Evolutionary conservation across 192 early-diverging fungal species (phyloP), one percentile per base, ranked within the genome.

Genomic region (Coemansia sp.): DNA sequence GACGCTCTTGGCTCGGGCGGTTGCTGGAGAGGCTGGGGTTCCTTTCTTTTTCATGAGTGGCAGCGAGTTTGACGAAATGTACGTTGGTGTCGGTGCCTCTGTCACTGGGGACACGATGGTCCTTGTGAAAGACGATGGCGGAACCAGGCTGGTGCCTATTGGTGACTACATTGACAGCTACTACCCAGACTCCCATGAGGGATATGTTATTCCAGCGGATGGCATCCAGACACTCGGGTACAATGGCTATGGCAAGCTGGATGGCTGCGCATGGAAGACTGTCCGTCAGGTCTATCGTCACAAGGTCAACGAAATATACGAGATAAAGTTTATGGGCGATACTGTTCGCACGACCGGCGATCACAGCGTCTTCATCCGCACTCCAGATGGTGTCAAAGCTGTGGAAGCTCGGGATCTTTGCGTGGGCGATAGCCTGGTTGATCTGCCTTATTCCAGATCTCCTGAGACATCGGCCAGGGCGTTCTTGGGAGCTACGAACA

Each of bases 1-100:
- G 67, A 99, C 98, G 6, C 89, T 98, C 77, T 78, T 98, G 45
- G 98, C 98, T 11, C 85, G 96, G 39, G 98, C 98, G 11, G 93
- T 98, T 26, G 98, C 98, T 10, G 97, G 97, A 13, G 97, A 99
- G 79, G 96, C 98, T 13, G 94, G 88, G 11, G 97, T 98, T 6
- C 96, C 97, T 4, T 99, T 99, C 82, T 98, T 99, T 76, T 96
- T 97, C 76, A 98, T 99, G 96, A 90, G 89, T 62, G 98, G 97
- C 41, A 90, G 88, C 69, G 98, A 99, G 84, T 98, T 99, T 88
- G 98, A 98, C 82, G 97, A 99, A 77, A 87, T 98, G 74, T 99
- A 97, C 73, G 96, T 99, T 21, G 96, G 96, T 65, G 95, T 98
- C 13, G 98, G 98, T 16, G 95, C 92, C 18, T 82, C 80, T 6